Conservation (phyloP, 2,329 filamentous ascomycete genomes). For the Aspergillus sp. region DNA sequence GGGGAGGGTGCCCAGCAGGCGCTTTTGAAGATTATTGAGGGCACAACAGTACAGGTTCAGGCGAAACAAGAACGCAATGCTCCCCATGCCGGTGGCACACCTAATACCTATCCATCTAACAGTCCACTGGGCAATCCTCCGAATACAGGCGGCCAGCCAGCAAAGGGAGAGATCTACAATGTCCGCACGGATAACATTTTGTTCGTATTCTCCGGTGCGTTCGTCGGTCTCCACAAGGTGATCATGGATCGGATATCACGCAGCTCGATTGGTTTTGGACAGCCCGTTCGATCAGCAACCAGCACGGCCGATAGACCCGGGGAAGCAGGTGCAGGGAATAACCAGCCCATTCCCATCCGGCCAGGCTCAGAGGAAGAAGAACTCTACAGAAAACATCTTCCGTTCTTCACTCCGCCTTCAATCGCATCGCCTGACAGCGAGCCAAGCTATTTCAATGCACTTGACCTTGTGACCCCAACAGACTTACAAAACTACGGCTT, state of each 20-base stretch:
- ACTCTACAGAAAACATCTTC: constrained; percentile 52
- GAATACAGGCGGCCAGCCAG: constrained; percentile 24
- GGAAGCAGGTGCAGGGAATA: constrained; percentile 15
- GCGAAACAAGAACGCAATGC: constrained; percentile 57
- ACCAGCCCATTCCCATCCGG: constrained; percentile 44
- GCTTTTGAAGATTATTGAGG: constrained; percentile 90
- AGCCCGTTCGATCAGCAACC: constrained; percentile 59
- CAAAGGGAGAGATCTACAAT: constrained; percentile 57
- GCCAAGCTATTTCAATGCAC: constrained; percentile 48
- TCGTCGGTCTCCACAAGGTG: constrained; percentile 83
- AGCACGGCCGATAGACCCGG: constrained; percentile 20
- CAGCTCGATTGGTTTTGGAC: constrained; percentile 84
- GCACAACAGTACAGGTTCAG: constrained; percentile 85
- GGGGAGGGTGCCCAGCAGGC: constrained; percentile 97
- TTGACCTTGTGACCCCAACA: constrained; percentile 67
- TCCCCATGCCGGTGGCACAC: constrained; percentile 31
- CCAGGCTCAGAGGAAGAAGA: constrained; percentile 61
- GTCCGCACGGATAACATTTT: constrained; percentile 94
- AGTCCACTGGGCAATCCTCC: constrained; percentile 27
- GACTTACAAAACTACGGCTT: constrained; percentile 82
- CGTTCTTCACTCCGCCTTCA: constrained; percentile 54
- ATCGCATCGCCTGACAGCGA: constrained; percentile 31
- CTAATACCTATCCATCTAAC: constrained; percentile 34
- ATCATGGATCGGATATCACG: constrained; percentile 82
- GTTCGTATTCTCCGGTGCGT: constrained; percentile 94